These are phyloP conservation scores for Dactylis glomerata DNA, from an alignment of 176 grass and related monocot species.

Conservation along the genomic window DNA sequence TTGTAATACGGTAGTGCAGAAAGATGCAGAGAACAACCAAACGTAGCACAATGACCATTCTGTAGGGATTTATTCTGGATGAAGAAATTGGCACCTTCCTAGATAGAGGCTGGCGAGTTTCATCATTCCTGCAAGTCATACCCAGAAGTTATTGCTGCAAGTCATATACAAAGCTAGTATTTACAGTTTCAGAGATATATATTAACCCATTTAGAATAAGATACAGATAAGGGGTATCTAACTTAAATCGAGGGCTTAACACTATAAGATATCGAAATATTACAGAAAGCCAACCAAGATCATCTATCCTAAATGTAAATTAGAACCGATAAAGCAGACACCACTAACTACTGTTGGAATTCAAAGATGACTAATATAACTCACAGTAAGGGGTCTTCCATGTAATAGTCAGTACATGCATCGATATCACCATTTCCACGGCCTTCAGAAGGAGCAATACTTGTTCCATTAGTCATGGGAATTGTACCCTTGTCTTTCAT, in stretches of 20 bases:
- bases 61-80: conserved; percentile 97
- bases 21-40: conserved; percentile 88
- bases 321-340: not conserved
- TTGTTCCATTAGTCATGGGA: conserved; percentile 92
- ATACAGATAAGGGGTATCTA: not conserved
- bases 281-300: not conserved
- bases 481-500: conserved; percentile 90
- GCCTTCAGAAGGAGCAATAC: conserved; percentile 88
- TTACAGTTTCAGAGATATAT: not conserved
- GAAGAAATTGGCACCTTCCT: conserved; percentile 93
- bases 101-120: conserved; percentile 92
- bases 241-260: not conserved
- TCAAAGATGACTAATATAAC: conserved; percentile 16
- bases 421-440: conserved; percentile 78
- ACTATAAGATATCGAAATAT: not conserved
- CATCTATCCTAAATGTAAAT: not conserved
- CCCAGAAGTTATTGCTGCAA: conserved; percentile 2
- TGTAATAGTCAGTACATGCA: conserved; percentile 93
- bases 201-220: not conserved
- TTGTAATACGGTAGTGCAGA: conserved; percentile 95
- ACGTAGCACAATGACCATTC: conserved; percentile 94
- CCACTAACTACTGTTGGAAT: not conserved
- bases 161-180: not conserved
- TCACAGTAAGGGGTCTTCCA: conserved; percentile 96
- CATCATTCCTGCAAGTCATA: conserved; percentile 84